Evolutionary conservation across 129 eudicot species (phyloP).

Genomic region (Chrysanthemum lavandulifolium): DNA sequence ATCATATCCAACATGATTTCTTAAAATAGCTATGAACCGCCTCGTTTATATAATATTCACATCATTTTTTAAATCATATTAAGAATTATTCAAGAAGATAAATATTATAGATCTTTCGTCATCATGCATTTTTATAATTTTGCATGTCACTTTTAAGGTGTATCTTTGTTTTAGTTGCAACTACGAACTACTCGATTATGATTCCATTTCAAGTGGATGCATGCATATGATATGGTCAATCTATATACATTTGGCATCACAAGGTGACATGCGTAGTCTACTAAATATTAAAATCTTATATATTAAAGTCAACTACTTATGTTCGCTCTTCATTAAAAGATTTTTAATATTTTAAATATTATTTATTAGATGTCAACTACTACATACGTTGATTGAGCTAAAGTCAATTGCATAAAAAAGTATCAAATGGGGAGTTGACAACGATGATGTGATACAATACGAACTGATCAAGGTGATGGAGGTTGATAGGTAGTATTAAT

Average conservation of each 20-base stretch:
- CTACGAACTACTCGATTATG: not conserved
- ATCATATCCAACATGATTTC: too few species aligned
- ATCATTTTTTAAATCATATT: too few species aligned
- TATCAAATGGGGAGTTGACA: slow-evolving; percentile 18
- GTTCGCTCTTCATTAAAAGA: not conserved
- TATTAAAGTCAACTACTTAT: not conserved
- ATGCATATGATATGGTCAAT: not conserved
- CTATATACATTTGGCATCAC: not conserved
- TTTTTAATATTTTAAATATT: not conserved
- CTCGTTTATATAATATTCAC: too few species aligned
- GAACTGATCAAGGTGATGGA: slow-evolving; percentile 25
- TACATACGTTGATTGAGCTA: not conserved
- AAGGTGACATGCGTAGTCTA: not conserved
- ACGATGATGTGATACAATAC: slow-evolving; percentile 27
- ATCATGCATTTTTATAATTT: too few species aligned
- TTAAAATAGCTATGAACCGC: too few species aligned
- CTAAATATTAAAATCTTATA: not conserved
- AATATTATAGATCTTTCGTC: too few species aligned
- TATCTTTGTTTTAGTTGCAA: not conserved
- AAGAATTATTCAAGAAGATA: too few species aligned
- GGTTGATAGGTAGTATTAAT: slow-evolving; percentile 1
- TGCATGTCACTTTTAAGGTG: not conserved
- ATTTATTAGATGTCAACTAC: not conserved
- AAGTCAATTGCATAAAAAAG: slow-evolving; percentile 21
- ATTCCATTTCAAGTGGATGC: not conserved